These are phyloP conservation scores for Ophiocordyceps sinensis DNA, from an alignment of 2,329 filamentous ascomycete genomes.

Conservation along the genomic window DNA sequence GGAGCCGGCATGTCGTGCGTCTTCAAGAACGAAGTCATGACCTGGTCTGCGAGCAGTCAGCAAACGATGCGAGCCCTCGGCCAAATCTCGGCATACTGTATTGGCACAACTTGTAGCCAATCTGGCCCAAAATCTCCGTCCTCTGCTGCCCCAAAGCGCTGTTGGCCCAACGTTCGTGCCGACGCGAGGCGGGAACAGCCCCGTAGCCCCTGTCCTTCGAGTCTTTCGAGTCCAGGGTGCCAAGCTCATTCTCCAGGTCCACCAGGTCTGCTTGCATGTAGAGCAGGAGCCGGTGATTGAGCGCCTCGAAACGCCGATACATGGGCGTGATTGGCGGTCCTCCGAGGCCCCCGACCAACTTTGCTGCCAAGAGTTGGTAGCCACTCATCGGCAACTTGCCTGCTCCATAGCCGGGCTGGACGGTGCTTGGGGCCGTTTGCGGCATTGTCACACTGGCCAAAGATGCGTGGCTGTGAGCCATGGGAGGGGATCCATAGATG, in stretches of 20 bases:
- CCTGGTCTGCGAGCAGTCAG: slow-evolving; percentile 31
- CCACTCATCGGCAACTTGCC: slow-evolving; percentile 33
- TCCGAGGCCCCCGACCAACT: slow-evolving; percentile 21
- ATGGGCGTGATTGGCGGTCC: slow-evolving; percentile 37
- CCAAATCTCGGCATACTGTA: slow-evolving; percentile 39
- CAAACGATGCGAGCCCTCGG: not conserved
- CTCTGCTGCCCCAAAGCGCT: slow-evolving; percentile 45
- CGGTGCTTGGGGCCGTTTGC: not conserved
- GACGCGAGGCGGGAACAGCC: slow-evolving; percentile 43
- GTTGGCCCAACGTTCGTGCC: slow-evolving; percentile 38
- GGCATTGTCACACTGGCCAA: not conserved
- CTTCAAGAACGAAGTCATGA: slow-evolving; percentile 42
- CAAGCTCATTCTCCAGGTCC: slow-evolving; percentile 67
- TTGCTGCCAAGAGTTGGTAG: slow-evolving; percentile 48
- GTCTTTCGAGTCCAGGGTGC: slow-evolving; percentile 47
- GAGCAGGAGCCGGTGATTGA: slow-evolving; percentile 71
- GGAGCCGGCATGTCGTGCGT: slow-evolving; percentile 36
- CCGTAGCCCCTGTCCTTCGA: slow-evolving; percentile 29
- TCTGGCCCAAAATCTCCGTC: slow-evolving; percentile 44
- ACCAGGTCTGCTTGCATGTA: slow-evolving; percentile 75
- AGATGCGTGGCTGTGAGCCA: not conserved
- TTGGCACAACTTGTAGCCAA: slow-evolving; percentile 51
- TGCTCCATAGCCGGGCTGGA: not conserved
- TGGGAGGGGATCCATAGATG: not conserved
- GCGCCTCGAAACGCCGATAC: slow-evolving; percentile 67